Evolutionary conservation across 2,329 filamentous ascomycete genomes (phyloP).

Genomic region (Ceratocystis destructans): DNA sequence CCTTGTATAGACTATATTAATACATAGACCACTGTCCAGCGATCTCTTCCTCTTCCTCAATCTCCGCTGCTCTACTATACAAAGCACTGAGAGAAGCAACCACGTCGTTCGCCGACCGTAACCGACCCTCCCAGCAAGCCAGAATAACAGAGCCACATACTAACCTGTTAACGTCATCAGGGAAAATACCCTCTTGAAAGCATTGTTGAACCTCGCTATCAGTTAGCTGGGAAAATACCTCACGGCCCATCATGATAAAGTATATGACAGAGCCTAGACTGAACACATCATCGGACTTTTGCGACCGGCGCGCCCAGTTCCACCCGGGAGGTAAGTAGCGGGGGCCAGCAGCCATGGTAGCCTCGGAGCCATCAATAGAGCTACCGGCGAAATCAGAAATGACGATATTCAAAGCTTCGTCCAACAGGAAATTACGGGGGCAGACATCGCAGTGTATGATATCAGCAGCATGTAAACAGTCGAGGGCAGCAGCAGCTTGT

Average conservation of each 20-base stretch:
- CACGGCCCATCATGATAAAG: constrained; percentile 26
- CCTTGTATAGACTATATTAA: constrained; percentile 14
- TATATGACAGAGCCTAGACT: constrained; percentile 27
- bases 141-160: constrained; percentile 24
- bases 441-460: constrained; percentile 31
- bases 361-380: constrained; percentile 21
- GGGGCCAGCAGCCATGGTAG: constrained; percentile 21
- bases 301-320: constrained; percentile 23
- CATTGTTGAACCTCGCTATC: constrained; percentile 24
- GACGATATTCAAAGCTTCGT: constrained; percentile 26
- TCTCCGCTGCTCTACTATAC: constrained; percentile 18
- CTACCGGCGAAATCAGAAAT: constrained; percentile 29
- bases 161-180: constrained; percentile 22
- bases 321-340: constrained; percentile 23
- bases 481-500: constrained; percentile 27
- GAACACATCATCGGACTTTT: constrained; percentile 26
- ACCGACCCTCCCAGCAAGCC: constrained; percentile 24
- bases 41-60: constrained; percentile 19
- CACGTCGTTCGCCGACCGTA: constrained; percentile 17
- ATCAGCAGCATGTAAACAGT: constrained; percentile 27
- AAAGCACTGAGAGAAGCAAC: constrained; percentile 17
- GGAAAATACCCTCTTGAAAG: constrained; percentile 24
- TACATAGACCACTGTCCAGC: constrained; percentile 20
- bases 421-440: constrained; percentile 29
- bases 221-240: constrained; percentile 24